Evolutionary conservation across 805 yeast genomes (phyloP), one percentile per base, ranked within the genome.

Genomic region (Lipomyces kockii): DNA sequence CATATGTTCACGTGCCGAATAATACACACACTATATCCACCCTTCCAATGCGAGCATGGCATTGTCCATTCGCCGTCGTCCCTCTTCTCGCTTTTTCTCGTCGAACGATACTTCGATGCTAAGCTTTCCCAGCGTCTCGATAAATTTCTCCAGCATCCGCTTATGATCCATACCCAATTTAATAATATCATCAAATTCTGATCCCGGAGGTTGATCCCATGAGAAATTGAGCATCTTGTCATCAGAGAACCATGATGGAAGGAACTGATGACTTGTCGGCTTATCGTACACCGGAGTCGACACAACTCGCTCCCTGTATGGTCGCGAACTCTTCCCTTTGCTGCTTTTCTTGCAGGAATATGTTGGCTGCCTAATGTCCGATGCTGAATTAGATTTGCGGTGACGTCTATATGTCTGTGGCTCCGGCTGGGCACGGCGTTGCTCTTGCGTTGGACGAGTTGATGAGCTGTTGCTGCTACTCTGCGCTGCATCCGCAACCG

Each of bases 21-120:
- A 6, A 43, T 17, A 6, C 49, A n/a, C 12, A 7, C 8, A 17
- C 22, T 43, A 43, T 43, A 43, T 43, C 83, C 83, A 94, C 1
- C 98, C 98, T 75, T 94, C 98, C 60, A 94, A 81, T 0, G 93
- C 96, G 64, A 89, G 82, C 65, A 92, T 84, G 0, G 97, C 98
- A 72, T 87, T 88, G 72, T 89, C 90, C 73, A 94, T 80, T 71
- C 98, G 82, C 69, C 85, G 83, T 56, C 91, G 84, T 12, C 98
- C 97, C 68, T 91, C 92, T 17, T 87, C 88, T 66, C 89, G 88
- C 74, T 95, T 86, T 35, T 85, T 86, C 35, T 91, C 91, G 77
- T 94, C 97, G 64, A 91, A 76, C 63, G 92, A 89, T 91, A 95
- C 92, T 75, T 92, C 97, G 62, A 93, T 91, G 2, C 97, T 92